A percentile compares a stretch with the other conserved stretches of the same genome.
These are phyloP conservation scores for Talaromyces sp. DNA, from an alignment of 2,329 filamentous ascomycete genomes.

Conservation along the genomic window DNA sequence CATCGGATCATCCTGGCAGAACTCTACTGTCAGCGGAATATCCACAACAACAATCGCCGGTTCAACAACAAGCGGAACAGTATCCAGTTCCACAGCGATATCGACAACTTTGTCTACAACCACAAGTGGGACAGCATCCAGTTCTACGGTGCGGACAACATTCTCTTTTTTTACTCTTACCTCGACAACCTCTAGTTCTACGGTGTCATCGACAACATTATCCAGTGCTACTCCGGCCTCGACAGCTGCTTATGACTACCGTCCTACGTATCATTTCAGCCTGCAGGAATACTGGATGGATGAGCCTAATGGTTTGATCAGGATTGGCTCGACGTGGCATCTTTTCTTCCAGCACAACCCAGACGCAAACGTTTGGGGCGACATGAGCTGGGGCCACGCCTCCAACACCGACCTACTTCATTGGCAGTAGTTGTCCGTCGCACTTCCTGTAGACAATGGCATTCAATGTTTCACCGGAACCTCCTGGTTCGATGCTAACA, in stretches of 20 bases:
- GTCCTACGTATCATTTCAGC: not conserved
- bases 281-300: not conserved
- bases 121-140: too few species aligned
- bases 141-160: too few species aligned
- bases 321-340: not conserved
- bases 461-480: not conserved
- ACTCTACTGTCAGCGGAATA: too few species aligned
- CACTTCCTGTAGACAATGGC: not conserved
- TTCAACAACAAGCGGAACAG: too few species aligned
- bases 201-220: too few species aligned
- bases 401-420: not conserved
- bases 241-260: not conserved
- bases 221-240: too few species aligned
- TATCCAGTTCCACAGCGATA: too few species aligned
- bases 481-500: not conserved
- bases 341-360: not conserved
- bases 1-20: too few species aligned
- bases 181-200: too few species aligned
- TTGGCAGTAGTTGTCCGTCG: not conserved
- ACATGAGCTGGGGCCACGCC: not conserved
- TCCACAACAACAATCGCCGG: too few species aligned
- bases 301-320: not conserved
- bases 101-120: too few species aligned
- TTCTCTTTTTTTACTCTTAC: too few species aligned
- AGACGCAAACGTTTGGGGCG: not conserved